Evolutionary conservation across 2,329 filamentous ascomycete genomes (phyloP).

Genomic region (Rhinocladiella similis): DNA sequence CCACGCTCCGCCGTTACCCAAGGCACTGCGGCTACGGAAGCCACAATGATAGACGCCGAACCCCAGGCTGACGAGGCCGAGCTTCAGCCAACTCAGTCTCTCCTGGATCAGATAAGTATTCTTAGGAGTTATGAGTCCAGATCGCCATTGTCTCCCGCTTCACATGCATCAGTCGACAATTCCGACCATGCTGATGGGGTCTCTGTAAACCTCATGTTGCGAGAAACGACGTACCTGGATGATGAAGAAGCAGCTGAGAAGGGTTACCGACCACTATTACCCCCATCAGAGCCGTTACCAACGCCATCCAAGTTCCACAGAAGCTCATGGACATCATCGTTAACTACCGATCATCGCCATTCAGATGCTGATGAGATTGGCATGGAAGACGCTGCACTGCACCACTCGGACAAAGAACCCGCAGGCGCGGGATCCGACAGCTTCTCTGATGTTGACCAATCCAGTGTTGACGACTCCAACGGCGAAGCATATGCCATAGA

Average conservation of each 20-base stretch:
- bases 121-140: constrained; percentile 49
- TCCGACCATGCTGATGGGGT: constrained; percentile 54
- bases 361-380: constrained; percentile 1
- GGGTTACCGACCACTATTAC: constrained; percentile 37
- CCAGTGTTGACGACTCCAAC: constrained; percentile 18
- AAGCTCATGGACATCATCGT: constrained; percentile 29
- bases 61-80: constrained; percentile 60
- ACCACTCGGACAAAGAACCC: background rate
- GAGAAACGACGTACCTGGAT: constrained; percentile 45
- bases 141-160: constrained; percentile 39
- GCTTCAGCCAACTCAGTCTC: constrained; percentile 38
- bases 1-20: constrained; percentile 55
- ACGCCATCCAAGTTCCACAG: constrained; percentile 17
- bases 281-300: constrained; percentile 9
- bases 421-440: constrained; percentile 9
- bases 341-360: constrained; percentile 18
- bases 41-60: constrained; percentile 65
- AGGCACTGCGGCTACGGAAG: constrained; percentile 63
- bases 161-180: constrained; percentile 29
- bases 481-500: constrained; percentile 20
- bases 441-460: constrained; percentile 12
- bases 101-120: constrained; percentile 50
- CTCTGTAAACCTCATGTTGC: constrained; percentile 58
- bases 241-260: constrained; percentile 38
- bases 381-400: background rate